Evolutionary conservation across 2,329 filamentous ascomycete genomes (phyloP).

Genomic region (Aspergillus texensis): DNA sequence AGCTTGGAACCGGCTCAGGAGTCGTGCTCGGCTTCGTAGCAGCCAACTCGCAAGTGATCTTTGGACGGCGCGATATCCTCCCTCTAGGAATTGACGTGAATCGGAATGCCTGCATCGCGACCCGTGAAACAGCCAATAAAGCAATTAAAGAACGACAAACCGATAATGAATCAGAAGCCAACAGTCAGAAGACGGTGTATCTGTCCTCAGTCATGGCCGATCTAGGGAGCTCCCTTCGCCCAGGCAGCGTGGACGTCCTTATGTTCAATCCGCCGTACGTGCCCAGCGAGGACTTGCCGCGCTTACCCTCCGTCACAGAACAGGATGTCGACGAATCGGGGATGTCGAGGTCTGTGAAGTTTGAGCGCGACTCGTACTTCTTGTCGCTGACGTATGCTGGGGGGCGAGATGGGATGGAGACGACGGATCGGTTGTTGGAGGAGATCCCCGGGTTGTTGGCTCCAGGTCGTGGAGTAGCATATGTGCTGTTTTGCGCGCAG

Average conservation of each 20-base stretch:
- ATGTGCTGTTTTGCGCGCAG: constrained; percentile 85
- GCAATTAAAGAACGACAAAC: constrained; percentile 47
- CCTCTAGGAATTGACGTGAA: constrained; percentile 85
- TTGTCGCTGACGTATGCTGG: constrained; percentile 87
- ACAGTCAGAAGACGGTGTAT: constrained; percentile 50
- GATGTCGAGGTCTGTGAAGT: constrained; percentile 47
- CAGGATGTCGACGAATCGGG: constrained; percentile 30
- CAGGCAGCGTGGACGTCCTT: constrained; percentile 72
- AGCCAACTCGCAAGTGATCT: constrained; percentile 71
- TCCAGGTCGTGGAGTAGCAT: constrained; percentile 73
- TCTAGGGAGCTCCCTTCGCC: constrained; percentile 64
- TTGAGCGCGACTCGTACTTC: constrained; percentile 80
- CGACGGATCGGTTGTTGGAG: constrained; percentile 76
- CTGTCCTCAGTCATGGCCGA: constrained; percentile 72
- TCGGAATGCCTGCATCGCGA: constrained; percentile 76
- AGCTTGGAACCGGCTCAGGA: constrained; percentile 89
- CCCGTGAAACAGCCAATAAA: constrained; percentile 65
- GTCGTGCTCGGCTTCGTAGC: constrained; percentile 88
- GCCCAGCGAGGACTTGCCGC: constrained; percentile 75
- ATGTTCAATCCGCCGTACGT: constrained; percentile 98
- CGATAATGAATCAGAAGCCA: neutral
- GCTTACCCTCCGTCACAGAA: constrained; percentile 40
- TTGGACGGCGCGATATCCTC: constrained; percentile 71
- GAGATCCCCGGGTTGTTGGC: constrained; percentile 67
- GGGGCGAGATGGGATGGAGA: constrained; percentile 89